A percentile compares a stretch with the other conserved stretches of the same genome.
These are phyloP conservation scores for Venturia carpophila DNA, from an alignment of 2,329 filamentous ascomycete genomes.

Conservation along the genomic window DNA sequence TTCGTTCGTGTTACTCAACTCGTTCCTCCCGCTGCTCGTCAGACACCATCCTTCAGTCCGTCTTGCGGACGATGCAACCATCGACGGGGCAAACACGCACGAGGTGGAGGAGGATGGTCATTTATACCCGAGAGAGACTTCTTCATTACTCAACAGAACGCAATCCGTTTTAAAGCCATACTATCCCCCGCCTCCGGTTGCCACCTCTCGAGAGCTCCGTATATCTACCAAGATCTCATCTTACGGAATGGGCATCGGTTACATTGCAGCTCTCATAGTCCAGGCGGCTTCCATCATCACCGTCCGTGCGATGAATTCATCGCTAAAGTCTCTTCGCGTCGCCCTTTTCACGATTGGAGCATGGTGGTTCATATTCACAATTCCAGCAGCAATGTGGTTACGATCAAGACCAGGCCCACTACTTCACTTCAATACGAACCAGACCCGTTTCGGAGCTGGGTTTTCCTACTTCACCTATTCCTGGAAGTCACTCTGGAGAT, in stretches of 20 bases:
- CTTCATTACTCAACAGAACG: slow-evolving; percentile 9
- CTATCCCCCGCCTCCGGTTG: slow-evolving; percentile 8
- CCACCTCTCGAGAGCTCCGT: slow-evolving; percentile 58
- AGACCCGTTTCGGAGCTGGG: neutral
- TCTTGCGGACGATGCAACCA: slow-evolving; percentile 23
- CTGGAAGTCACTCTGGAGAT: slow-evolving; percentile 80
- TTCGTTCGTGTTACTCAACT: slow-evolving; percentile 91
- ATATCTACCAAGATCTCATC: slow-evolving; percentile 88
- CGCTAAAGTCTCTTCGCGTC: slow-evolving; percentile 75
- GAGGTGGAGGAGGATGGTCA: slow-evolving; percentile 6
- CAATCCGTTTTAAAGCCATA: slow-evolving; percentile 7
- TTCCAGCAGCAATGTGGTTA: slow-evolving; percentile 81
- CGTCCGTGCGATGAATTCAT: slow-evolving; percentile 55
- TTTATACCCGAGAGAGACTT: slow-evolving; percentile 8
- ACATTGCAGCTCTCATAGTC: slow-evolving; percentile 75
- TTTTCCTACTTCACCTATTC: slow-evolving; percentile 74
- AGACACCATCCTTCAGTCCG: slow-evolving; percentile 64
- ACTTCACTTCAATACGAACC: slow-evolving; percentile 25
- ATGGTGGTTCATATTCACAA: slow-evolving; percentile 91
- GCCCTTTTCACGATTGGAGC: slow-evolving; percentile 78
- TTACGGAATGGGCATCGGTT: slow-evolving; percentile 88
- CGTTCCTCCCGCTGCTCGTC: slow-evolving; percentile 85
- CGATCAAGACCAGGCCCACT: slow-evolving; percentile 83
- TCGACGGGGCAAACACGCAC: slow-evolving; percentile 26
- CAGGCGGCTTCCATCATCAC: slow-evolving; percentile 76